phyloP scores from a whole-genome alignment of 2,329 filamentous ascomycete species.

The Epichloe gansuensis region DNA sequence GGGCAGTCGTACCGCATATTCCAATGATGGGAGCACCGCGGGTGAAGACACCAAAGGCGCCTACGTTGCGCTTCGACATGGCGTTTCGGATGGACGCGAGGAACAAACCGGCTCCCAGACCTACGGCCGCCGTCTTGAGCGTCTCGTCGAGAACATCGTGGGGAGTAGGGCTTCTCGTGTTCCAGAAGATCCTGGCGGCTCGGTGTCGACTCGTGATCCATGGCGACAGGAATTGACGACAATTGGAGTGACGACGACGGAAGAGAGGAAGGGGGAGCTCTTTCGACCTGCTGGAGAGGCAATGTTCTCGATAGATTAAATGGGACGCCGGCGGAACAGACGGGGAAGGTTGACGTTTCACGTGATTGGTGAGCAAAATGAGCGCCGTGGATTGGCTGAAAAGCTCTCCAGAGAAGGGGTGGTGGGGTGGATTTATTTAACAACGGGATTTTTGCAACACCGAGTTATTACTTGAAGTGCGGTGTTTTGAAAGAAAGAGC shows the following conservation, averaged over 20 bases:
- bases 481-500: not conserved
- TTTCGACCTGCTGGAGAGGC: too few species aligned
- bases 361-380: slow-evolving; percentile 28
- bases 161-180: slow-evolving; percentile 38
- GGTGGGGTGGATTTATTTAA: not conserved
- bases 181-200: slow-evolving; percentile 15
- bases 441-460: too few species aligned
- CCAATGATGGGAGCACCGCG: slow-evolving; percentile 64
- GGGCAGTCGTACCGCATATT: slow-evolving; percentile 20
- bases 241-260: slow-evolving; percentile 7
- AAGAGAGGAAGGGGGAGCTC: slow-evolving; percentile 4
- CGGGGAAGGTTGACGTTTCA: slow-evolving; percentile 11
- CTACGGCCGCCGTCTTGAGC: slow-evolving; percentile 51
- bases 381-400: slow-evolving; percentile 18
- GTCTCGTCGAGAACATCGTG: slow-evolving; percentile 62
- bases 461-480: too few species aligned
- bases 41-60: slow-evolving; percentile 69
- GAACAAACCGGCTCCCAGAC: slow-evolving; percentile 56
- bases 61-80: slow-evolving; percentile 69
- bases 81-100: slow-evolving; percentile 77
- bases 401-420: not conserved
- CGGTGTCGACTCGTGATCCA: slow-evolving; percentile 20
- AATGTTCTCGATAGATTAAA: not conserved
- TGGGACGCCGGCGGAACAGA: not conserved
- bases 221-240: slow-evolving; percentile 13